Base-by-base conservation (phyloP, 2,329 filamentous ascomycete species). In the Beauveria pseudobassiana region DNA sequence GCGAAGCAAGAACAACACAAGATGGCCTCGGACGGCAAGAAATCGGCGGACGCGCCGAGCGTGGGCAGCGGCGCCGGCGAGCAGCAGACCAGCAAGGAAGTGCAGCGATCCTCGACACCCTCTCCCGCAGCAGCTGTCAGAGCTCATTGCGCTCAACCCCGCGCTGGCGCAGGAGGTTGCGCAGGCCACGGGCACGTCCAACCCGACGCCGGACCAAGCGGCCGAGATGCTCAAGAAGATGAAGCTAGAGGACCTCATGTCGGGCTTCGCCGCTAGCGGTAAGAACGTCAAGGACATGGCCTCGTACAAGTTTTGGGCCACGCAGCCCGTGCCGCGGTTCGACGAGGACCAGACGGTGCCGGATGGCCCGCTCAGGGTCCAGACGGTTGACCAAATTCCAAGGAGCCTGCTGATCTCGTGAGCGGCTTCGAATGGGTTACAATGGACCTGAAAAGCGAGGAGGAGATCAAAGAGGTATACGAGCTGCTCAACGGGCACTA, bases 301-400 rank as follows among this genome's bases (percentile, higher is more conserved):
- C 7, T 90, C 88, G 63, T 97, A 98, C 82, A 97, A 96, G 77
- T 99, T 99, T 79, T 99, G 95, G 95, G 87, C 91, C 74, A 99
- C 95, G 52, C 95, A 99, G 75, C 95, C 95, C 1, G 95, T 99
- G 63, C 90, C 90, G 56, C 88, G 87, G 70, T 96, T 98, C 71
- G 87, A 83, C 69, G 79, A 87, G 73, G 75, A 80, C 63, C 68
- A 70, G 16, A 76, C 80, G 53, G 77, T 82, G 57, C 76, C 86
- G 65, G 93, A 98, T 69, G 95, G 95, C 0, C 91, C 93, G 0
- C 90, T 99, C 72, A 89, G 88, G 76, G 78, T 87, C 20, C 89
- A 93, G 69, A 88, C 89, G 63, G 82, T 90, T 18, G 91, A 92
- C 40, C 82, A 90, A 63, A 88, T 98, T 81, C 90, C 58, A 91